These are phyloP conservation scores for Stenogyne calaminthoides DNA, from an alignment of 305 asterid genomes.

Conservation along the genomic window DNA sequence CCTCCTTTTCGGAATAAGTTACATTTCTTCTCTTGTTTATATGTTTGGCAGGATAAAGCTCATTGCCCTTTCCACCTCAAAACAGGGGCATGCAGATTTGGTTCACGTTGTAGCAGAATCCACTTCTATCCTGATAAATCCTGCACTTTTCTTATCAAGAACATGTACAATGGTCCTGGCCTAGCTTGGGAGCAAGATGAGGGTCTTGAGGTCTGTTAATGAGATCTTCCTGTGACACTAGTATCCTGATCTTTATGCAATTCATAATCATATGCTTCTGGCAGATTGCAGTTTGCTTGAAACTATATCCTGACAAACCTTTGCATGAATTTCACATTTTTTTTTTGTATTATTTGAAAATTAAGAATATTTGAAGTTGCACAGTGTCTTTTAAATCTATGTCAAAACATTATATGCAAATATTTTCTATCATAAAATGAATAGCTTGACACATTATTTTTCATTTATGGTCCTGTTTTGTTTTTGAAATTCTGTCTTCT, in stretches of 20 bases:
- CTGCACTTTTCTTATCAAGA: slow-evolving; percentile 87
- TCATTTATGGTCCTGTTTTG: neutral
- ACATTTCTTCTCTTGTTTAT: slow-evolving; percentile 39
- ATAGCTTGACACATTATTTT: neutral
- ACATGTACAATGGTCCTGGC: slow-evolving; percentile 97
- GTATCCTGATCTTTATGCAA: slow-evolving; percentile 77
- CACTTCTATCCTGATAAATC: slow-evolving; percentile 97
- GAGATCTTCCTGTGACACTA: slow-evolving; percentile 79
- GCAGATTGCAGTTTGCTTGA: slow-evolving; percentile 18
- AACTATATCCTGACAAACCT: slow-evolving; percentile 11
- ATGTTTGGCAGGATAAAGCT: slow-evolving; percentile 86
- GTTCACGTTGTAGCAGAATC: slow-evolving; percentile 85
- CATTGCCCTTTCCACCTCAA: slow-evolving; percentile 98
- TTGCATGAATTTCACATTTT: slow-evolving; percentile 6
- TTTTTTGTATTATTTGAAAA: slow-evolving; percentile 2
- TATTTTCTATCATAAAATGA: neutral
- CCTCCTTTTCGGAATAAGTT: slow-evolving; percentile 22
- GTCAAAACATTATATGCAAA: neutral
- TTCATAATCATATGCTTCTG: slow-evolving; percentile 29
- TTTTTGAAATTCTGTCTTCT: neutral
- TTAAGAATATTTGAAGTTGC: neutral
- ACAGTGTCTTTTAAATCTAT: neutral
- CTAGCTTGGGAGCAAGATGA: slow-evolving; percentile 99
- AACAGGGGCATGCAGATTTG: slow-evolving; percentile 97
- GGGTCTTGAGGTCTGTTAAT: slow-evolving; percentile 99